A percentile compares a stretch with the other conserved stretches of the same genome.
These are phyloP conservation scores for Usnea hakonensis DNA, from an alignment of 495 filamentous ascomycete species.

Conservation along the genomic window DNA sequence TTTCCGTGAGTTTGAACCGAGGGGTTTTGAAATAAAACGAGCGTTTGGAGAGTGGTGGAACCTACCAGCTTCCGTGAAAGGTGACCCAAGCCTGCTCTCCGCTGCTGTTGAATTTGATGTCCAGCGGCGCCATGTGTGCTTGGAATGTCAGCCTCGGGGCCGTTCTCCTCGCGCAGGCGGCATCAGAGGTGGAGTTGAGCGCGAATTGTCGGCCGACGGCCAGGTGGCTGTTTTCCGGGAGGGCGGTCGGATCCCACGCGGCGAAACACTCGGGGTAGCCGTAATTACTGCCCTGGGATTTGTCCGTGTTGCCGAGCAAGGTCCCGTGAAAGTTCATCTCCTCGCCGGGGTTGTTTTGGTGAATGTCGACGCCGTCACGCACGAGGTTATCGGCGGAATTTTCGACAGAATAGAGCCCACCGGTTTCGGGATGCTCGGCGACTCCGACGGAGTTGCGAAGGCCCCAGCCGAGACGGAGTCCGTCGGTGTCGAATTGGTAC, in stretches of 20 bases:
- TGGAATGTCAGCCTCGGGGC: constrained; percentile 48
- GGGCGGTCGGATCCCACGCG: constrained; percentile 45
- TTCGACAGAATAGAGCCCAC: constrained; percentile 62
- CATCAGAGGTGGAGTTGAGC: constrained; percentile 38
- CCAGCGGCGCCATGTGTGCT: constrained; percentile 55
- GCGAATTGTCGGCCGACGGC: constrained; percentile 30
- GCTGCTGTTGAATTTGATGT: constrained; percentile 46
- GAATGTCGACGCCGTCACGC: constrained; percentile 51
- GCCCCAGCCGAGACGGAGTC: constrained; percentile 58
- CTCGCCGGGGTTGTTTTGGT: constrained; percentile 64
- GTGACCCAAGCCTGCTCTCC: constrained; percentile 40
- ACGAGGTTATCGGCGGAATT: constrained; percentile 59
- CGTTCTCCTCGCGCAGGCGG: constrained; percentile 32
- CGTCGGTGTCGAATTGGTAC: constrained; percentile 41
- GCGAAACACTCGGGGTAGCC: constrained; percentile 65
- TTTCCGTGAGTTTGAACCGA: neutral
- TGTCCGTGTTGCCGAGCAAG: constrained; percentile 37
- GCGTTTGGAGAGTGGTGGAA: neutral
- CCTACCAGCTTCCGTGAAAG: constrained; percentile 50
- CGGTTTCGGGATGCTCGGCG: constrained; percentile 45
- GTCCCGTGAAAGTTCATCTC: constrained; percentile 68
- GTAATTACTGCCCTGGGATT: constrained; percentile 41
- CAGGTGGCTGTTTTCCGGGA: constrained; percentile 32
- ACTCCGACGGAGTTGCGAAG: constrained; percentile 66
- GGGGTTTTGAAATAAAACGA: no score